These are phyloP conservation scores for Pseudogymnoascus sp. DNA, from an alignment of 2,329 filamentous ascomycete species.

Conservation along the genomic window DNA sequence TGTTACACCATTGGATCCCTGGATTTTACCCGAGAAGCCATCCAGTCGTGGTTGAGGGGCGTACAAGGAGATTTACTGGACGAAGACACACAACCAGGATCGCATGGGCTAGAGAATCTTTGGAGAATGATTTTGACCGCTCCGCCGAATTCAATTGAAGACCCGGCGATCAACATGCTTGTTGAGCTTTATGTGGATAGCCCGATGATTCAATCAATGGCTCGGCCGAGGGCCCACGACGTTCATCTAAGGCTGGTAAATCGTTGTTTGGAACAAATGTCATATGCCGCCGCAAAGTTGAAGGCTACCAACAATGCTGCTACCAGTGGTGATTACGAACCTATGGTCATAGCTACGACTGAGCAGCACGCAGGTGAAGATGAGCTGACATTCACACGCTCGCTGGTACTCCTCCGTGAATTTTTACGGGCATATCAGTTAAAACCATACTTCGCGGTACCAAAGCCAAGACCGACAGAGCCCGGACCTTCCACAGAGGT, in stretches of 20 bases:
- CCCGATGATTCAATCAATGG: slow-evolving; percentile 40
- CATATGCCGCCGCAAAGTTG: slow-evolving; percentile 51
- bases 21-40: slow-evolving; percentile 50
- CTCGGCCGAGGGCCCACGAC: slow-evolving; percentile 42
- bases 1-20: slow-evolving; percentile 55
- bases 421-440: slow-evolving; percentile 59
- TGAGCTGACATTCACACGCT: slow-evolving; percentile 58
- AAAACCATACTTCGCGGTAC: slow-evolving; percentile 50
- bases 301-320: slow-evolving; percentile 39
- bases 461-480: slow-evolving; percentile 38
- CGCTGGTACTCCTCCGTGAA: slow-evolving; percentile 58
- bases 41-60: slow-evolving; percentile 41
- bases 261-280: slow-evolving; percentile 64
- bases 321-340: slow-evolving; percentile 40
- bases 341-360: slow-evolving; percentile 43
- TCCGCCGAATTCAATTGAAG: slow-evolving; percentile 56
- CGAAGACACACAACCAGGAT: slow-evolving; percentile 43
- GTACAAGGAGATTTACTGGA: slow-evolving; percentile 39
- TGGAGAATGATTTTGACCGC: slow-evolving; percentile 75
- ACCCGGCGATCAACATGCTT: slow-evolving; percentile 59
- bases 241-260: slow-evolving; percentile 64
- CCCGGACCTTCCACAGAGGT: slow-evolving; percentile 37
- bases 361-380: slow-evolving; percentile 44
- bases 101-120: slow-evolving; percentile 58
- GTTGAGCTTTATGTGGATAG: slow-evolving; percentile 65